phyloP scores from a whole-genome alignment of 352 stramenopile species.

The Thalassiosira ordinaria region DNA sequence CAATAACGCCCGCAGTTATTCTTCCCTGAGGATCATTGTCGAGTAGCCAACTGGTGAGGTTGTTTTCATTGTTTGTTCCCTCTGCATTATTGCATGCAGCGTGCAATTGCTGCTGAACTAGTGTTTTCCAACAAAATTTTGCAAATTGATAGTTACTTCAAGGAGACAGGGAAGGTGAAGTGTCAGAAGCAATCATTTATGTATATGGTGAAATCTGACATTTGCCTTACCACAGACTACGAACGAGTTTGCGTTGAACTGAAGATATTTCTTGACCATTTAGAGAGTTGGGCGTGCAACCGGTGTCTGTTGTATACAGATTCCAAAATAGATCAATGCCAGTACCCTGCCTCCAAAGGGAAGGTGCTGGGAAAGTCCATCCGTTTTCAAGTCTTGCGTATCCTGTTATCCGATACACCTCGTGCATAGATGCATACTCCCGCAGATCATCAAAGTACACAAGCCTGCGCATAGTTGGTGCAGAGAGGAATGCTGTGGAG shows the following conservation, averaged over 20 bases:
- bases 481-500: slow-evolving; percentile 53
- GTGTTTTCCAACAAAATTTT: slow-evolving; percentile 69
- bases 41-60: slow-evolving; percentile 50
- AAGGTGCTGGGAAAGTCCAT: slow-evolving; percentile 50
- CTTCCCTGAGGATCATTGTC: slow-evolving; percentile 38
- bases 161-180: neutral
- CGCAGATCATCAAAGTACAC: slow-evolving; percentile 67
- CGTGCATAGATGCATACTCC: slow-evolving; percentile 54
- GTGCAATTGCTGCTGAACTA: slow-evolving; percentile 55
- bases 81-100: neutral
- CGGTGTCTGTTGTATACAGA: slow-evolving; percentile 60
- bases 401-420: slow-evolving; percentile 63
- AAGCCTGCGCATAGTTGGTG: slow-evolving; percentile 36
- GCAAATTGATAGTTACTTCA: slow-evolving; percentile 72
- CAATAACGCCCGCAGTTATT: slow-evolving; percentile 45
- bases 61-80: neutral
- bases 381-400: slow-evolving; percentile 9
- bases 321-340: slow-evolving; percentile 70
- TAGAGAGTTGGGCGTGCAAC: slow-evolving; percentile 45
- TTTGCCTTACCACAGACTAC: slow-evolving; percentile 45
- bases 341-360: slow-evolving; percentile 53
- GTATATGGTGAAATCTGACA: neutral
- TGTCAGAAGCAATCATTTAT: neutral
- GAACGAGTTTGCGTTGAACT: slow-evolving; percentile 67
- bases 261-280: slow-evolving; percentile 54